These are phyloP conservation scores for Mycena albidolilacea DNA, from an alignment of 768 basidiomycete species.

Conservation along the genomic window DNA sequence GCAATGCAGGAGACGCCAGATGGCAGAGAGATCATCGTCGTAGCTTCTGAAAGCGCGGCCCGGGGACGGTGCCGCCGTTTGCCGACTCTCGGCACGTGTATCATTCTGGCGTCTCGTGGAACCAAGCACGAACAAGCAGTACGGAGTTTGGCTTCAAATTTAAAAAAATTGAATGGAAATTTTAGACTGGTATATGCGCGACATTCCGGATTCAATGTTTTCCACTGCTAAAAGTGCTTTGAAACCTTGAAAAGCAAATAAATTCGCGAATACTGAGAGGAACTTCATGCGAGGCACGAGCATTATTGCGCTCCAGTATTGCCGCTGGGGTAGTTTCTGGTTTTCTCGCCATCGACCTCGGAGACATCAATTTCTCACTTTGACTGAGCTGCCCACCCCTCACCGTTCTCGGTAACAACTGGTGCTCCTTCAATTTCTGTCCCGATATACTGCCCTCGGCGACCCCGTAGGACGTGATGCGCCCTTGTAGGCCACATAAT, in stretches of 20 bases:
- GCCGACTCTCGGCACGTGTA: too few species aligned
- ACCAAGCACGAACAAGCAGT: too few species aligned
- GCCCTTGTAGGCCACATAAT: conserved; percentile 10
- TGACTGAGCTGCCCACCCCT: conserved; percentile 3
- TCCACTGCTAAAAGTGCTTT: too few species aligned
- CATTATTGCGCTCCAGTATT: conserved; percentile 1
- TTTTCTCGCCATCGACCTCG: conserved; percentile 9
- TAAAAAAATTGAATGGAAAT: too few species aligned
- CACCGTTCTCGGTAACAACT: neutral
- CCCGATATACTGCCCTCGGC: conserved; percentile 2
- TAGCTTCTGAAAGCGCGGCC: too few species aligned
- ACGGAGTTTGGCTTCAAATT: too few species aligned
- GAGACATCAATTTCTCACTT: conserved; percentile 7
- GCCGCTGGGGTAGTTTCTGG: neutral
- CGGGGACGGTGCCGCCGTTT: too few species aligned
- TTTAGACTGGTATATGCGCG: neutral
- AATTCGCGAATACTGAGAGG: too few species aligned
- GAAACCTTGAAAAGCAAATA: too few species aligned
- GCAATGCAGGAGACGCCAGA: neutral
- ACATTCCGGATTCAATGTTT: too few species aligned
- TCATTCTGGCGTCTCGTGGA: too few species aligned
- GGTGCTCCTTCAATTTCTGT: conserved; percentile 15
- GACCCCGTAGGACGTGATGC: conserved; percentile 11
- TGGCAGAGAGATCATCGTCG: neutral
- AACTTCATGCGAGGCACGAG: too few species aligned